Base-by-base conservation (phyloP, 345 rosid genomes). In the Dipteronia sinensis region DNA sequence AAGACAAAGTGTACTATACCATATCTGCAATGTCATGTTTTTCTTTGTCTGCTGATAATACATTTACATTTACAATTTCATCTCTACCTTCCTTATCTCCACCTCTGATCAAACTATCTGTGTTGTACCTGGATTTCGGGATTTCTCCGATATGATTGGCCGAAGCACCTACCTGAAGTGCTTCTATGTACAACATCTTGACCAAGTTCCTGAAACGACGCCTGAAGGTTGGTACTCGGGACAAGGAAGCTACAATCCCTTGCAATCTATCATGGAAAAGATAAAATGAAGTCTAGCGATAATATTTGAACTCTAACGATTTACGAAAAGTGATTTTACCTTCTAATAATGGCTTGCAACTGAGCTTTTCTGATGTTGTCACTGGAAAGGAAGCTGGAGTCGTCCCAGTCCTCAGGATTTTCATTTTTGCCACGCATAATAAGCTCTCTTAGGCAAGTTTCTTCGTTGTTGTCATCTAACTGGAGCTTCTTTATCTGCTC, bases 271-370 rank as follows among this genome's bases (percentile, higher is more conserved):
- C 65, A 74, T 19, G 17, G 23, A 46, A 15, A 46, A 2, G 42
- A 20, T 59, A 16, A 59, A 58, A 59, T 22, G 22, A n/a, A 9
- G 12, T 19, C 27, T 22, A 22, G 13, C 0, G 13, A 59, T 9
- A 59, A 13, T 59, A n/a, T 53, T 17, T 53, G 8, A 53, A 20
- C 58, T 16, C 19, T 16, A 17, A 53, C 2, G 3, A 53, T 53
- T 51, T 51, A 51, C 10, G 10, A n/a, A 10, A 59, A 22, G 10
- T 42, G 56, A 71, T 51, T 12, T 29, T 81, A 90, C 98, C 98
- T 90, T 85, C 97, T 88, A 8, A 91, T 86, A 44, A 91, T 85
- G 82, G 94, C 97, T 82, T 95, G 98, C 70, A 93, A 76, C 82
- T 91, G 98, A 22, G 94, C 95, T 85, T 85, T 90, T 78, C 89